Percentiles rank a stretch among this genome's conserved stretches.
phyloP scores from a whole-genome alignment of 805 yeast genomes.

The Tetrapisispora namnaoensis region DNA sequence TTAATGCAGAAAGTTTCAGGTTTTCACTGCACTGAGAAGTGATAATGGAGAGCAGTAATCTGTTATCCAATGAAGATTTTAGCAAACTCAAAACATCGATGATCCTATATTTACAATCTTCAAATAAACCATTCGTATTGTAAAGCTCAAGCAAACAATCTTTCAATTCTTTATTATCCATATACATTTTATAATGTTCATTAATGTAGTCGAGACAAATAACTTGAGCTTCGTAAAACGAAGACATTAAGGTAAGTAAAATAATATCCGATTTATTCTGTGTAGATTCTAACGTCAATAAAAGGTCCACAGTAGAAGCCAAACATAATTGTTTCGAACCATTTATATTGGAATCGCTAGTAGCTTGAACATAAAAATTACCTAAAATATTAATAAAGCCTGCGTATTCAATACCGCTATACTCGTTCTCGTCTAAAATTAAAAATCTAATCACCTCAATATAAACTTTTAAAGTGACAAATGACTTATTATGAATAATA shows the following conservation, averaged over 20 bases:
- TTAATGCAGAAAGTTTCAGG: conserved; percentile 39
- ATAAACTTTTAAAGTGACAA: conserved; percentile 29
- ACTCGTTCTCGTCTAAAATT: neutral
- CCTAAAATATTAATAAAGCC: conserved; percentile 21
- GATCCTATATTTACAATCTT: conserved; percentile 36
- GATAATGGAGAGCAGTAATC: conserved; percentile 17
- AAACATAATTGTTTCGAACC: conserved; percentile 45
- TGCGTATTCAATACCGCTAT: neutral
- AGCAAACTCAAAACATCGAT: conserved; percentile 28
- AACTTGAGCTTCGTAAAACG: conserved; percentile 38
- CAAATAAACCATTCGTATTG: conserved; percentile 29
- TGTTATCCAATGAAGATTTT: conserved; percentile 13
- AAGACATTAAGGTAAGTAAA: conserved; percentile 31
- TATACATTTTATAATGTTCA: neutral
- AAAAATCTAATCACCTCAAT: conserved; percentile 11
- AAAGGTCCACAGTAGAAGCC: conserved; percentile 24
- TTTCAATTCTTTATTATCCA: conserved; percentile 5
- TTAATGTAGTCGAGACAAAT: conserved; percentile 31
- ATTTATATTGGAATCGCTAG: conserved; percentile 25
- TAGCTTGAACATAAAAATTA: conserved; percentile 30
- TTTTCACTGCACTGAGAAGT: conserved; percentile 34
- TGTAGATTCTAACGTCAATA: conserved; percentile 19
- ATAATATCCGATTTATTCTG: conserved; percentile 24
- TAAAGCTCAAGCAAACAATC: conserved; percentile 19
- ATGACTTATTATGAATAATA: conserved; percentile 23